Evolutionary conservation across 2,329 filamentous ascomycete species (phyloP), one percentile per base, ranked within the genome.

Genomic region (Venturia nashicola): DNA sequence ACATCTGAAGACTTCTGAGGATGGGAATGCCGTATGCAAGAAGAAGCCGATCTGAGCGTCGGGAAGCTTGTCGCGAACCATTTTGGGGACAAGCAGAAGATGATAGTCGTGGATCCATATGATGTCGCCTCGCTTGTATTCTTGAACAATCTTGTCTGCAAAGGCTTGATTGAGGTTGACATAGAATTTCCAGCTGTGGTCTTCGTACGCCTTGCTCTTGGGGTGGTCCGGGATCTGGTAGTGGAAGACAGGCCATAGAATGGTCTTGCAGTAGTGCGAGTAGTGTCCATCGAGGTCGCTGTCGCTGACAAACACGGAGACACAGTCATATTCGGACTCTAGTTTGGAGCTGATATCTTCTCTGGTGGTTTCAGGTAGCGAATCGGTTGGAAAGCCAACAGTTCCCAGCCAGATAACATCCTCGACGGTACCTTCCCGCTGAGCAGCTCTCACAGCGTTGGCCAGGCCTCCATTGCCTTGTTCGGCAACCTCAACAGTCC

Each of bases 31-130:
- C 36, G 93, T 91, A 72, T 97, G 93, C 18, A 97, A 78, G 77
- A 97, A 97, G 78, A 97, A 94, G 12, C 93, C 93, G 69, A 97
- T 97, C 77, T 96, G 89, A 18, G 93, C 93, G 68, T 97, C 91
- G 0, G 93, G 92, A 11, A 94, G 81, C 79, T 92, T 89, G 76
- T 95, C 87, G 36, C 93, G 89, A 57, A 97, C 81, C 90, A 97
- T 95, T 59, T 80, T 83, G 3, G 93, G 93, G 0, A 97, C 90
- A 6, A 97, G 81, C 5, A 97, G 82, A 59, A 97, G 81, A 73
- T 97, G 93, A 72, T 97, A 97, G 74, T 97, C 93, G 73, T 97
- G 91, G 55, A 97, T 81, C 93, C 93, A 97, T 70, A 97, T 89
- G 59, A 89, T 85, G 72, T 97, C 94, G 51, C 91, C 91, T 36